Base-by-base conservation (phyloP, 495 filamentous ascomycete species). In the Opeltia flavorubescens region DNA sequence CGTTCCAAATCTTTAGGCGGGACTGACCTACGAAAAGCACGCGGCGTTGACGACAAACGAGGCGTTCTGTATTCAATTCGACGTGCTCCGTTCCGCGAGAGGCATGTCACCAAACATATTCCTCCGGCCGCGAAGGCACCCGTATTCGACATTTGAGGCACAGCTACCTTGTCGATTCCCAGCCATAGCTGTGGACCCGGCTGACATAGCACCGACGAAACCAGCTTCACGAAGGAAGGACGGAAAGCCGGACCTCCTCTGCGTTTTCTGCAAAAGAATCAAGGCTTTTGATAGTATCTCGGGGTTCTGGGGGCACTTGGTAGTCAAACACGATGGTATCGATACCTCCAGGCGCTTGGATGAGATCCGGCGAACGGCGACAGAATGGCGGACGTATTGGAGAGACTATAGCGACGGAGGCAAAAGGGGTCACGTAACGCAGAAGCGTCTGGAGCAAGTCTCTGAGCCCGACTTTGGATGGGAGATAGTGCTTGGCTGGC, bases 21-120 rank as follows among this genome's bases (percentile, higher is more conserved):
- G n/a, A n/a, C n/a, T n/a, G n/a, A n/a, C n/a, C n/a, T n/a, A n/a
- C n/a, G n/a, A n/a, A n/a, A n/a, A 45, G 43, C 26, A 45, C 33
- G 43, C 43, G 29, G 26, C 43, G n/a, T 33, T 45, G 26, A 45
- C 43, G 15, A 28, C 26, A 5, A 12, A 17, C 5, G 43, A 45
- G 27, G 30, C 27, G n/a, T 45, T 18, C 23, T 30, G 12, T 27
- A 29, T 45, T 24, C 43, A 45, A 30, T 45, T 45, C 18, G 43
- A 13, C 13, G 13, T 30, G 8, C 33, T 45, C 29, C 43, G 43
- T 29, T 5, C 29, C 15, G 43, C 26, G 3, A 15, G 24, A 7
- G 27, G 27, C 18, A 12, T 45, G 7, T 15, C 43, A n/a, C 5
- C 43, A 1, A 29, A 4, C 2, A 24, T 17, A 18, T 3, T 33